Evolutionary conservation across 495 filamentous ascomycete species (phyloP).

Genomic region (Evansstolkia leycettana): DNA sequence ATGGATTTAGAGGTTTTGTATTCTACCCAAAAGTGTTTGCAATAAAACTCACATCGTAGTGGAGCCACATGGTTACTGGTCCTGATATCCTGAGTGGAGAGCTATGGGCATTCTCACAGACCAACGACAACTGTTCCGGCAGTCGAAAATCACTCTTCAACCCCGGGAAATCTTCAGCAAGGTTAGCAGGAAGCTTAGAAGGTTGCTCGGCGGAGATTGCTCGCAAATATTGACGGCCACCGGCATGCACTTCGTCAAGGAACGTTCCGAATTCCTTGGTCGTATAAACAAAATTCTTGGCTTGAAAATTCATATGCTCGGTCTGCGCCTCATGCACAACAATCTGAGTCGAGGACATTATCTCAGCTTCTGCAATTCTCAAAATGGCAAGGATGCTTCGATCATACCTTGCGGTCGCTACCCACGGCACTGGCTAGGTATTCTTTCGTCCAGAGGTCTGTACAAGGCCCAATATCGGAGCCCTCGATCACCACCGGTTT

Average conservation of each 20-base stretch:
- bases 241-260: conserved; percentile 44
- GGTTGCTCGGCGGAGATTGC: conserved; percentile 59
- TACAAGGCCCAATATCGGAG: conserved; percentile 55
- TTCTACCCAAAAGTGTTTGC: not conserved
- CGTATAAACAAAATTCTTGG: conserved; percentile 71
- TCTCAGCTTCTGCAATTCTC: conserved; percentile 1
- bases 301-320: conserved; percentile 62
- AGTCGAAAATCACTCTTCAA: conserved; percentile 60
- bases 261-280: conserved; percentile 60
- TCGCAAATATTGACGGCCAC: conserved; percentile 62
- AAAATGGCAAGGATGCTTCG: conserved; percentile 1
- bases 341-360: conserved; percentile 32
- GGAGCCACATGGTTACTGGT: conserved; percentile 79
- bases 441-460: conserved; percentile 51
- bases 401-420: conserved; percentile 45
- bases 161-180: conserved; percentile 57
- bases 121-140: conserved; percentile 48
- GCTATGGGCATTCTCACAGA: conserved; percentile 55
- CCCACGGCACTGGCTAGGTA: conserved; percentile 58
- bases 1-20: not conserved
- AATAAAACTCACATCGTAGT: conserved; percentile 60
- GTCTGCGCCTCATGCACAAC: conserved; percentile 55
- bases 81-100: conserved; percentile 72
- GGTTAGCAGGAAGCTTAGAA: conserved; percentile 50
- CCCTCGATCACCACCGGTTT: conserved; percentile 55